Evolutionary conservation across 768 basidiomycete species (phyloP).

Genomic region (Hortiboletus campestris): DNA sequence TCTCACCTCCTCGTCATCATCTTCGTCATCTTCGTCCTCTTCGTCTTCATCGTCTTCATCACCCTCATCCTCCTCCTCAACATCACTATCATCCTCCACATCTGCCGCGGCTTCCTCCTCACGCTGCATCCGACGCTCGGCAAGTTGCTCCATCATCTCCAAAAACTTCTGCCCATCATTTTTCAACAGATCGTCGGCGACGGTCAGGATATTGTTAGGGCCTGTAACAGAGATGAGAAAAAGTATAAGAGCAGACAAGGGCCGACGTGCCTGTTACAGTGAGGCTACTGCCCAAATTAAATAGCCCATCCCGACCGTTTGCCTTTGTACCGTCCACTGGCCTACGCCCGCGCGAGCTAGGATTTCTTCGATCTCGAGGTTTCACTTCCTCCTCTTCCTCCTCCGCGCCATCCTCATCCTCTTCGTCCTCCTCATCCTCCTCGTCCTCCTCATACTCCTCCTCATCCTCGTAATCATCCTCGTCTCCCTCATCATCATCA

Average conservation of each 20-base stretch:
- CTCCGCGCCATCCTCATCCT: conserved; percentile 66
- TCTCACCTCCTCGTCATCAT: conserved; percentile 47
- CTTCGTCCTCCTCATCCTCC: conserved; percentile 70
- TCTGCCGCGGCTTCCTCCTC: conserved; percentile 71
- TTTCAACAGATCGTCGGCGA: conserved; percentile 97
- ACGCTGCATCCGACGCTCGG: conserved; percentile 88
- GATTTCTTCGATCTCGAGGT: conserved; percentile 36
- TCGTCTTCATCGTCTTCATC: conserved; percentile 66
- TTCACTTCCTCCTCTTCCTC: conserved; percentile 55
- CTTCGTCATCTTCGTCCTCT: conserved; percentile 55
- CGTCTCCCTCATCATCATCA: conserved; percentile 62
- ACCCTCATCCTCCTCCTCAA: conserved; percentile 57
- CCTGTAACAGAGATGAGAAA: conserved; percentile 41
- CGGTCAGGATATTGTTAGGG: conserved; percentile 93
- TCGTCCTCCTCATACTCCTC: conserved; percentile 57
- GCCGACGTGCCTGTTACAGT: conserved; percentile 70
- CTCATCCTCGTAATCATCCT: conserved; percentile 52
- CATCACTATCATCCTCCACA: conserved; percentile 60
- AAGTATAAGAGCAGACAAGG: conserved; percentile 5
- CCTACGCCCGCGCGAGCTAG: conserved; percentile 37
- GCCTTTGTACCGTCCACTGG: conserved; percentile 45
- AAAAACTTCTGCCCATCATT: conserved; percentile 99
- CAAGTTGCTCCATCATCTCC: conserved; percentile 99
- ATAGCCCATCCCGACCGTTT: conserved; percentile 61
- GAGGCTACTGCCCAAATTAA: conserved; percentile 77